Conservation (phyloP, 352 stramenopile species). For the Pythium sukuiense region DNA sequence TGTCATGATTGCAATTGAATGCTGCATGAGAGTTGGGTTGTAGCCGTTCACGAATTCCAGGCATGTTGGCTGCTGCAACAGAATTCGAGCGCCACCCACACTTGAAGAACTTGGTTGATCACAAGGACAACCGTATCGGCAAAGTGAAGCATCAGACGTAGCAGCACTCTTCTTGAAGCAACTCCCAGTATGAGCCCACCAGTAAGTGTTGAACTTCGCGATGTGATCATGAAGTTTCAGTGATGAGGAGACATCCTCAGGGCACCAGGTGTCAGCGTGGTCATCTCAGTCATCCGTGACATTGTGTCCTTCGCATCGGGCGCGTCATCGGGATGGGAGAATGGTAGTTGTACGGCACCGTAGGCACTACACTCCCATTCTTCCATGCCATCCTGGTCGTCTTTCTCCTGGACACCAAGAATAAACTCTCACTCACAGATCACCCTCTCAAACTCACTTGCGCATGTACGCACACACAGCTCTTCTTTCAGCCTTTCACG, state of each 20-base stretch:
- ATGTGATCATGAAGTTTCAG: background rate
- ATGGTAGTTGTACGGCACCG: background rate
- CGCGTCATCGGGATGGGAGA: background rate
- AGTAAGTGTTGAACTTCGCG: background rate
- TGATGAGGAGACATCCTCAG: background rate
- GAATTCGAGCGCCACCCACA: background rate
- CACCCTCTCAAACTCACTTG: too few relatives aligned
- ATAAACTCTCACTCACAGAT: too few relatives aligned
- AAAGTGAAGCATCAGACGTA: background rate
- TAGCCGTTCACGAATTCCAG: constrained; percentile 6
- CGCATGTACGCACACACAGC: too few relatives aligned
- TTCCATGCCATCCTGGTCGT: too few relatives aligned
- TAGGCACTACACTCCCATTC: too few relatives aligned
- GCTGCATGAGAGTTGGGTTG: background rate
- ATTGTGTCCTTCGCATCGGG: background rate
- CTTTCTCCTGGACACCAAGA: too few relatives aligned
- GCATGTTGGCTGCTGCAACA: background rate
- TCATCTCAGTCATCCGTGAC: constrained; percentile 5
- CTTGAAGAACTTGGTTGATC: background rate
- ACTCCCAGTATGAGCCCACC: constrained; percentile 8
- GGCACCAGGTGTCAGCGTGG: background rate
- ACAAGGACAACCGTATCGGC: constrained; percentile 8
- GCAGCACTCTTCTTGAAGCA: constrained; percentile 4
- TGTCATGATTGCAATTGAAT: constrained; percentile 19
- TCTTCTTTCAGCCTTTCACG: too few relatives aligned